Base-by-base conservation (phyloP, 2,329 filamentous ascomycete species). In the Sarocladium oryzae region DNA sequence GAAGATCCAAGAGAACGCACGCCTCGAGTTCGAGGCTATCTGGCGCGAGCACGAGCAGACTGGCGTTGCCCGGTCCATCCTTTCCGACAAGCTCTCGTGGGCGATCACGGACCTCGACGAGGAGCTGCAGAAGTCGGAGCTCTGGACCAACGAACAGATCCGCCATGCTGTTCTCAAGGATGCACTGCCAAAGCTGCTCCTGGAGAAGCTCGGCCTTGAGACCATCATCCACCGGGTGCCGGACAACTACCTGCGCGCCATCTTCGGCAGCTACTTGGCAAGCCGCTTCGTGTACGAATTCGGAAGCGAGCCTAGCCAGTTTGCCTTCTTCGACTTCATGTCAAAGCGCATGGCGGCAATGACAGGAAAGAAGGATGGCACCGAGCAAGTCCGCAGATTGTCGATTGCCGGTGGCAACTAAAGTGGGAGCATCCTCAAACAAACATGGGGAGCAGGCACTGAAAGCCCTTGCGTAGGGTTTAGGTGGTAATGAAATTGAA, bases 81-180 rank as follows among this genome's bases (percentile, higher is more conserved):
- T 99, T 52, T 95, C 89, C 45, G 93, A 99, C 68, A 88, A 86
- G 60, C 81, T 99, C 51, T 95, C 89, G 52, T 74, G 88, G 48
- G 92, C 93, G 30, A 99, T 99, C 65, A 97, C 92, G n/a, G 87
- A 88, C 60, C 80, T 99, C 20, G 92, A 99, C 61, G 92, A 99
- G 73, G 91, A 99, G 71, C 77, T 99, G 50, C 93, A 99, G 71
- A 84, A 86, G 66, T 95, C 90, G 1, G 88, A 95, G 60, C 76
- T 99, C 36, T 99, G 93, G 93, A 77, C 87, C 58, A 88, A 96
- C 63, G 75, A 87, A 57, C 78, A 79, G 56, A 85, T 96, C 61
- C 83, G 92, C 54, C 77, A 82, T 56, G 84, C 84, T 1, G 87
- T 97, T 1, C 76, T 99, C 18, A 75, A 78, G 49, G 90, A 97